These are phyloP conservation scores for Quercus engelmannii DNA, from an alignment of 306 rosid species.

Conservation along the genomic window DNA sequence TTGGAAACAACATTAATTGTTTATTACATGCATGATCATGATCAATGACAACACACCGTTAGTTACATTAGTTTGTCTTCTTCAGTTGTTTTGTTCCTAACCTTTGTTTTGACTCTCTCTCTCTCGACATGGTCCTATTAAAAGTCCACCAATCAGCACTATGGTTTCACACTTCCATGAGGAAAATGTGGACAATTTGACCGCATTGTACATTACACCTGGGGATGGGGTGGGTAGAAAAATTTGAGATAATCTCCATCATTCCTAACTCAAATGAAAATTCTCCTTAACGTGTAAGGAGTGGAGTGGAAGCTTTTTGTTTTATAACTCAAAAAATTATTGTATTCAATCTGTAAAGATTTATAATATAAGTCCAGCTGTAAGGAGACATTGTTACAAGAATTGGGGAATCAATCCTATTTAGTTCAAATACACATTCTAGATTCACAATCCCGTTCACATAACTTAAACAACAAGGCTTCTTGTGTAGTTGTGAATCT, in stretches of 20 bases:
- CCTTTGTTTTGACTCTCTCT: neutral
- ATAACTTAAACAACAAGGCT: neutral
- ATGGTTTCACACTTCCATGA: no score
- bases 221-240: no score
- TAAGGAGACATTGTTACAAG: conserved; percentile 21
- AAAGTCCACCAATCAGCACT: neutral
- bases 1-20: neutral
- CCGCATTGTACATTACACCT: no score
- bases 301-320: no score
- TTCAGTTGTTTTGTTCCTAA: neutral
- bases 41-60: neutral
- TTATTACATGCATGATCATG: neutral
- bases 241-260: no score
- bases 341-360: conserved; percentile 22
- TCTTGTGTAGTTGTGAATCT: no score
- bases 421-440: neutral
- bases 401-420: conserved; percentile 1
- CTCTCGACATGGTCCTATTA: conserved; percentile 3
- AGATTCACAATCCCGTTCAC: neutral
- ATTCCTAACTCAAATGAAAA: no score
- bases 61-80: neutral
- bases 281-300: no score
- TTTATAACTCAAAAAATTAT: neutral
- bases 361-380: conserved; percentile 13
- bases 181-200: no score